Base-by-base conservation (phyloP, 2,329 filamentous ascomycete species). In the Fonsecaea multimorphosa region DNA sequence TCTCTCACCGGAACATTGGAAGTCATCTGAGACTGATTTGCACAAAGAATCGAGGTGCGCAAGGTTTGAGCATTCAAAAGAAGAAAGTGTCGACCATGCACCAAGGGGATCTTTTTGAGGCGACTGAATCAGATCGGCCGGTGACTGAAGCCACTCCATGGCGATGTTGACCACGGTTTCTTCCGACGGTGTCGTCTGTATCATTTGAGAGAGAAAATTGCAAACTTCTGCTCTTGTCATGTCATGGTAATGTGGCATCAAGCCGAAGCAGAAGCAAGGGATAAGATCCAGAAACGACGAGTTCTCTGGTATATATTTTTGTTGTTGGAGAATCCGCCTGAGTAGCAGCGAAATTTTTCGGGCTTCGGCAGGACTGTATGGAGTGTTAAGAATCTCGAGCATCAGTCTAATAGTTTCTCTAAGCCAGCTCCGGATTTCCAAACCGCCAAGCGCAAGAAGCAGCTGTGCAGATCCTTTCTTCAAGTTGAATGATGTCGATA, bases 211-310 rank as follows among this genome's bases (percentile, higher is more conserved):
- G 73, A 99, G 79, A 0, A 91, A 88, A 61, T 88, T 85, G 58
- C 90, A 87, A 0, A 91, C 86, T 72, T 96, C 92, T 66, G 96
- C 91, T 91, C 94, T 97, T 5, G 96, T 83, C 38, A 92, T 92
- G 0, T 93, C 86, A 70, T 97, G 83, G 71, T 90, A 91, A 56
- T 96, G 88, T 0, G 93, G 95, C 66, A 98, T 84, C 78, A 97
- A 85, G 56, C 95, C 95, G 72, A 97, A 97, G 72, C 92, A 88
- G 73, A 93, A 98, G 0, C 87, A 84, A 0, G 93, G 91, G 32
- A 98, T 85, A 6, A 92, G 87, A 72, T 86, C 84, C 65, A 86
- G 83, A 69, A 96, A 79, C 86, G 89, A 91, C 1, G 85, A 85
- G 40, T 86, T 83, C 1, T 85, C 79, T 46, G 82, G 80, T 9